phyloP scores from a whole-genome alignment of 2,329 filamentous ascomycete genomes.

The Aspergillus hortae region DNA sequence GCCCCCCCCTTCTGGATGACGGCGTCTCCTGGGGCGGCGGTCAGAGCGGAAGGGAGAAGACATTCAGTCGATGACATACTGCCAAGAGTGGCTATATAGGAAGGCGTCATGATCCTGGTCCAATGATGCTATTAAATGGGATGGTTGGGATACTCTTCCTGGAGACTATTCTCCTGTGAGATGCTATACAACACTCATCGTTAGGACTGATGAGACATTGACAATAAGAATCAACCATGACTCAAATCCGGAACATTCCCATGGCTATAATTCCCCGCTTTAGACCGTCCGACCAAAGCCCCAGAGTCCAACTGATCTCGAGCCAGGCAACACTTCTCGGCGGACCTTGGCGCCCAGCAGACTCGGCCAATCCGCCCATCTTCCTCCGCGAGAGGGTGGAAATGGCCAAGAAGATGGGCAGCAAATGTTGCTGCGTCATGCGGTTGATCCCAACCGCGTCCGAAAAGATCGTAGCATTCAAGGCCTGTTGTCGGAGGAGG shows the following conservation, averaged over 20 bases:
- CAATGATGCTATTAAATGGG: background rate
- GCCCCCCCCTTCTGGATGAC: background rate
- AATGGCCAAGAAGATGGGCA: background rate
- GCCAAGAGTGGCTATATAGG: background rate
- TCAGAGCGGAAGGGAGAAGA: background rate
- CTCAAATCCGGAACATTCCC: background rate
- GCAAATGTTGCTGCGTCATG: background rate
- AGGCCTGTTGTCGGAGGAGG: background rate
- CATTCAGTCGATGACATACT: background rate
- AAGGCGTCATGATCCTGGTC: background rate
- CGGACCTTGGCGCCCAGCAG: background rate
- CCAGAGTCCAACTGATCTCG: too few relatives aligned
- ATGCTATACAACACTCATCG: too few relatives aligned
- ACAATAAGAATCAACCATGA: too few relatives aligned
- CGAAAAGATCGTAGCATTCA: background rate
- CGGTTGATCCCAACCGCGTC: background rate
- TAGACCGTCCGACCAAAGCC: too few relatives aligned
- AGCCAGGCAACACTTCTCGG: background rate
- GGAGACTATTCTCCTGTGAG: too few relatives aligned
- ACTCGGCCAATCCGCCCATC: background rate
- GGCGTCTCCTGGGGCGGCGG: background rate
- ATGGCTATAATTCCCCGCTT: too few relatives aligned
- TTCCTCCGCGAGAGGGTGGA: background rate
- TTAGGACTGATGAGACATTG: too few relatives aligned
- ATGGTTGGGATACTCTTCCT: too few relatives aligned